Evolutionary conservation across 768 basidiomycete genomes (phyloP), one percentile per base, ranked within the genome.

Genomic region (Pleurotus salmoneostramineus): DNA sequence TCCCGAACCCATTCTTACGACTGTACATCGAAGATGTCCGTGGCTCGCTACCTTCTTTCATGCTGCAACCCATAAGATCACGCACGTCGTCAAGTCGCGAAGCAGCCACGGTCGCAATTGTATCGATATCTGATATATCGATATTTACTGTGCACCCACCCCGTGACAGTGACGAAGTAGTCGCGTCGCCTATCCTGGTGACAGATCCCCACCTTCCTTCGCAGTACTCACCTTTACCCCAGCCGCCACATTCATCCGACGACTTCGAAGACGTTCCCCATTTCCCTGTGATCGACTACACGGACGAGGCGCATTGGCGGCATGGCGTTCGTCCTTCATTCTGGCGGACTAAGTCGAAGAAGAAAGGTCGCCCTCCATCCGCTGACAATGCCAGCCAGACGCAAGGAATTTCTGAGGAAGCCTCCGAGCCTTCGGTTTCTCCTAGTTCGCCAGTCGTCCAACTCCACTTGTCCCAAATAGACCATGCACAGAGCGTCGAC

Each of bases 211-310:
- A 83, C 60, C 80, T 95, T 14, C 66, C 75, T 11, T 70, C 70
- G 5, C 88, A 90, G 60, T 89, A 89, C 68, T 62, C 76, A 36
- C 52, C 67, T 15, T 64, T 43, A 80, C 82, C 56, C 81, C 81
- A 17, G 66, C 67, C 40, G 60, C 70, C 6, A 27, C 46, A 58
- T 21, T 64, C 61, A 27, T 35, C 59, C 31, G 60, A 42, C 34
- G 15, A 32, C 1, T 15, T 17, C 46, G 34, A 40, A 3, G 48
- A 54, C 15, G 71, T 88, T 47, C 88, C 90, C 1, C 68, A 67
- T 10, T 85, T 93, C 60, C 79, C 81, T 8, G 64, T 85, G 5
- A 62, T 77, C 6, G 83, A 91, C 62, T 90, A 88, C 89, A 88
- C 83, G 11, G 72, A 74, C 50, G 64, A 72, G 4, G 71, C 68